These are phyloP conservation scores for Eremothecium cymbalariae DNA, from an alignment of 1,139 yeast species.

Conservation along the genomic window DNA sequence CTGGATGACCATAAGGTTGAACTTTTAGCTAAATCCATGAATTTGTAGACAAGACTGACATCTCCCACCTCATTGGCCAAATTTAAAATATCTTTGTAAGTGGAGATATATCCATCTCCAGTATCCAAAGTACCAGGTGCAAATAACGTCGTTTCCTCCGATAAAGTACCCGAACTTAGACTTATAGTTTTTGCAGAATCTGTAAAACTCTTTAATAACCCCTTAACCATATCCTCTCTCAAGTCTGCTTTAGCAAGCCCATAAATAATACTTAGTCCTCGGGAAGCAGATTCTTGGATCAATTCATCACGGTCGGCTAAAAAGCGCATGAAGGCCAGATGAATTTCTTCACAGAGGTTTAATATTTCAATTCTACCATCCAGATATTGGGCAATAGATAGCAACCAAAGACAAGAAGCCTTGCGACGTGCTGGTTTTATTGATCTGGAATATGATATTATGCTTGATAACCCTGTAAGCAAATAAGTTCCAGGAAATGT, in stretches of 20 bases:
- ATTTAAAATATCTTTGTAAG: conserved; percentile 76
- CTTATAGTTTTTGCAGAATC: conserved; percentile 48
- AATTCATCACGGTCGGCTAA: conserved; percentile 75
- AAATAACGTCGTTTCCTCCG: conserved; percentile 74
- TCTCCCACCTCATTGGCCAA: conserved; percentile 94
- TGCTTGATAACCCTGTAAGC: conserved; percentile 33
- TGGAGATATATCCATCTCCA: conserved; percentile 78
- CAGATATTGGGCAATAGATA: conserved; percentile 71
- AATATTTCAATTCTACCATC: conserved; percentile 40
- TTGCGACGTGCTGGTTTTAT: conserved; percentile 69
- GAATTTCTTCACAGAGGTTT: conserved; percentile 40
- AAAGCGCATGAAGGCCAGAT: conserved; percentile 64
- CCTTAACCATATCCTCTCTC: conserved; percentile 65
- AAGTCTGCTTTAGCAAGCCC: conserved; percentile 65
- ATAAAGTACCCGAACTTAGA: conserved; percentile 59
- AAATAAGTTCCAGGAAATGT: conserved; percentile 9
- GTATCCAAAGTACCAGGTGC: conserved; percentile 75
- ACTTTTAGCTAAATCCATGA: conserved; percentile 85
- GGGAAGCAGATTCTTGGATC: conserved; percentile 83
- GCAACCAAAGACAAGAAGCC: conserved; percentile 79
- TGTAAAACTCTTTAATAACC: conserved; percentile 72
- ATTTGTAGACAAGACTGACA: conserved; percentile 86
- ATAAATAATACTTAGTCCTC: conserved; percentile 77
- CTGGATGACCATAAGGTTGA: conserved; percentile 89
- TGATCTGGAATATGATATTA: conserved; percentile 47